Evolutionary conservation across 768 basidiomycete genomes (phyloP), one percentile per base, ranked within the genome.

Genomic region (Lentinus brumalis): DNA sequence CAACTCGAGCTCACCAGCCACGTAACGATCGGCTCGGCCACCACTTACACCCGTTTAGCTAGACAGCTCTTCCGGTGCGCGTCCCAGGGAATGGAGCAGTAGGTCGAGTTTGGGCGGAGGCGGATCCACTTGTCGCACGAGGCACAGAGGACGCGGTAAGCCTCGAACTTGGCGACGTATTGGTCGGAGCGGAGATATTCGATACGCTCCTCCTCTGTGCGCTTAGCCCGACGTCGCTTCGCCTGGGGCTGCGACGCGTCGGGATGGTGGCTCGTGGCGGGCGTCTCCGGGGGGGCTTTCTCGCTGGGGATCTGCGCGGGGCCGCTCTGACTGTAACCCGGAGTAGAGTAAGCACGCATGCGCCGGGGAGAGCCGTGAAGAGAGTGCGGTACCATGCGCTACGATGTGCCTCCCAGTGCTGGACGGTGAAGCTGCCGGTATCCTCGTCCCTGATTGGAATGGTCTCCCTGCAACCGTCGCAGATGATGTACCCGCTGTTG

Each of bases 81-180:
- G 69, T 92, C 89, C 91, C 91, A 92, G 0, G 91, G 91, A 56
- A 92, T 92, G n/a, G 86, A 88, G 68, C 91, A 93, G 67, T 91
- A 93, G 0, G 90, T 92, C 56, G 90, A 92, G 71, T 93, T 93
- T 46, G 90, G 89, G 8, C 91, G 81, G n/a, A 92, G 78, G 15
- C 91, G 81, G 63, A 92, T 91, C 91, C 91, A 92, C 71, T 91
- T 92, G 72, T 91, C 86, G 75, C 91, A 93, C 5, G 82, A 85
- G 49, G 86, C 87, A 72, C 91, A 92, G 10, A 91, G 79, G 38
- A 92, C 89, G 10, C 89, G 82, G 70, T 91, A 91, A 0, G 91
- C 84, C 73, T 92, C 89, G 69, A 90, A 90, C 65, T 88, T 80
- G n/a, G 85, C 87, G 44, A 92, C 89, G 66, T 91, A 89, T 15